phyloP scores from a whole-genome alignment of 176 grass and related monocot species.

The Rhynchospora breviuscula region DNA sequence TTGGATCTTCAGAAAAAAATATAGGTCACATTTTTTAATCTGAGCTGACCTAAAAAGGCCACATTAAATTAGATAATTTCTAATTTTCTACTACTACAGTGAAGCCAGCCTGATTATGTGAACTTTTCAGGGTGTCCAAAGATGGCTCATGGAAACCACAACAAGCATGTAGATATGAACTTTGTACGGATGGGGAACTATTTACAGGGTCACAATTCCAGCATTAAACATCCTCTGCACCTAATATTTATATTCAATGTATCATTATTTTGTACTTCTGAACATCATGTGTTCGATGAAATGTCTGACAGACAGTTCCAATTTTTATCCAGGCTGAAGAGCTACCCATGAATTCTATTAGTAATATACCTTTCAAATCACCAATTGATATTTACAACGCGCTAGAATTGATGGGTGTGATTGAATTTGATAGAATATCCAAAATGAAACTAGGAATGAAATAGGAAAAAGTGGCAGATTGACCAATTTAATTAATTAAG shows the following conservation, averaged over 20 bases:
- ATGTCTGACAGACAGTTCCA: conserved; percentile 6
- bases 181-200: neutral
- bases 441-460: neutral
- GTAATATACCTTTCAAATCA: neutral
- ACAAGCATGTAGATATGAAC: neutral
- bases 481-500: neutral
- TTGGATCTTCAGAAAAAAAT: neutral
- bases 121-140: neutral
- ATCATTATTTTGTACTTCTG: neutral
- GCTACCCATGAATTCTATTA: neutral
- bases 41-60: neutral
- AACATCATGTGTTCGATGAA: neutral
- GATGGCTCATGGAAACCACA: neutral
- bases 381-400: neutral
- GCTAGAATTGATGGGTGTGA: neutral
- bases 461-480: neutral
- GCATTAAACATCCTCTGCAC: neutral
- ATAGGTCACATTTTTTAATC: neutral
- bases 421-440: neutral
- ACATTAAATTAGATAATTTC: neutral
- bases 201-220: neutral
- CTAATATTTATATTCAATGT: neutral
- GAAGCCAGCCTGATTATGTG: neutral
- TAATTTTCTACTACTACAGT: neutral
- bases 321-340: neutral